phyloP scores from a whole-genome alignment of 2,329 filamentous ascomycete genomes.

The Colletotrichum horii region DNA sequence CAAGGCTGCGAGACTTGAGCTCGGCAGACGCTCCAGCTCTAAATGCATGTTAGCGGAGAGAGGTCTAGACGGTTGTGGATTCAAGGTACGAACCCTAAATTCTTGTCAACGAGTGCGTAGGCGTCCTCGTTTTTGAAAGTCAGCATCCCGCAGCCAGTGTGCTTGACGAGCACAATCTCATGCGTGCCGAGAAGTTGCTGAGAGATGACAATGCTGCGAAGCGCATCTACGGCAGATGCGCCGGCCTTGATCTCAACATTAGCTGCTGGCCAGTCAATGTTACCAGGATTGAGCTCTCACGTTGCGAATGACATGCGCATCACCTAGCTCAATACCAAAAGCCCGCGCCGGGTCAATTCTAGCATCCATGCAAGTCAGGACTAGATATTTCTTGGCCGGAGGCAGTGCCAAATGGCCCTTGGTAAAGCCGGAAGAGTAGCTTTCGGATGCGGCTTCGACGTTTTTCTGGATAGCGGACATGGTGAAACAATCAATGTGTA shows the following conservation, averaged over 20 bases:
- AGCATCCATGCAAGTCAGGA: constrained; percentile 83
- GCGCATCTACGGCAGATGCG: constrained; percentile 68
- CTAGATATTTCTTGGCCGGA: constrained; percentile 69
- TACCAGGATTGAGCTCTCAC: constrained; percentile 22
- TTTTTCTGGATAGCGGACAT: constrained; percentile 21
- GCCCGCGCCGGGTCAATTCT: constrained; percentile 71
- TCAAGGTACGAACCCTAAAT: constrained; percentile 48
- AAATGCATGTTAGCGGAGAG: neutral
- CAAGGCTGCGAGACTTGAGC: constrained; percentile 36
- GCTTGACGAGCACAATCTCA: constrained; percentile 78
- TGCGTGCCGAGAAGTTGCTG: constrained; percentile 79
- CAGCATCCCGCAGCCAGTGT: constrained; percentile 77
- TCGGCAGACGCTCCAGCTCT: constrained; percentile 26
- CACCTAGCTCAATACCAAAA: constrained; percentile 74
- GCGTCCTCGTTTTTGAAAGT: constrained; percentile 68
- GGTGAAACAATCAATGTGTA: neutral
- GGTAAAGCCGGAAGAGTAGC: constrained; percentile 51
- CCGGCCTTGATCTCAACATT: constrained; percentile 50
- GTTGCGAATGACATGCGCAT: constrained; percentile 81
- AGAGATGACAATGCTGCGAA: constrained; percentile 79
- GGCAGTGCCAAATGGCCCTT: constrained; percentile 71
- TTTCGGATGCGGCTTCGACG: constrained; percentile 19
- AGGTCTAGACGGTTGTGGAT: constrained; percentile 22
- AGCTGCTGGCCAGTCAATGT: neutral
- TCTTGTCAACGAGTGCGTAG: constrained; percentile 54